phyloP scores from a whole-genome alignment of 2,329 filamentous ascomycete species.

The Taxawa tesnikishii region DNA sequence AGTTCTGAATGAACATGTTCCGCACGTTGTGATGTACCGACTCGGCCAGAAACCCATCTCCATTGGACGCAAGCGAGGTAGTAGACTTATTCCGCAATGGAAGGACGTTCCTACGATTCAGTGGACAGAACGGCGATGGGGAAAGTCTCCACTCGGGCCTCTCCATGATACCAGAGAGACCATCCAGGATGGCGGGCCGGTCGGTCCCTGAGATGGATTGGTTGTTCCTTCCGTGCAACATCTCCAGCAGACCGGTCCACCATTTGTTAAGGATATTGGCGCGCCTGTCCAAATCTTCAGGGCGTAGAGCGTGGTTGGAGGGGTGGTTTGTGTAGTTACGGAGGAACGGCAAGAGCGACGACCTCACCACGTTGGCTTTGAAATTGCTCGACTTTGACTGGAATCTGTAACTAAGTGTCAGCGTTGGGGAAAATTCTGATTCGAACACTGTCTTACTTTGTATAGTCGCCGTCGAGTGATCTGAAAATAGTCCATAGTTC shows the following conservation, averaged over 20 bases:
- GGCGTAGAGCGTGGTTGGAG: conserved; percentile 52
- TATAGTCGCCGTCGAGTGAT: conserved; percentile 54
- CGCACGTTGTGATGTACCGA: conserved; percentile 81
- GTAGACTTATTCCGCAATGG: conserved; percentile 37
- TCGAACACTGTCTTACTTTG: conserved; percentile 38
- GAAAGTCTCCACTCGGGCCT: conserved; percentile 75
- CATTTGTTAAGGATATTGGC: conserved; percentile 75
- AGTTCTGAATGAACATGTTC: conserved; percentile 72
- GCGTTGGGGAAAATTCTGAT: conserved; percentile 8
- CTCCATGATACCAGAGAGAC: conserved; percentile 70
- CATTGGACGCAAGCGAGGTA: conserved; percentile 46
- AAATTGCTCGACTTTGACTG: conserved; percentile 59
- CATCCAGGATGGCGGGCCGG: conserved; percentile 67
- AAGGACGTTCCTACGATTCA: conserved; percentile 41
- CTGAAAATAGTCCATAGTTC: conserved; percentile 59
- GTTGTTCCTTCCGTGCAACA: conserved; percentile 63
- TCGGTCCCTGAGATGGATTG: conserved; percentile 77
- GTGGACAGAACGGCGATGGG: conserved; percentile 53
- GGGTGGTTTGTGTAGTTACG: conserved; percentile 55
- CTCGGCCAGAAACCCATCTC: conserved; percentile 56
- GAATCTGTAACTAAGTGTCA: conserved; percentile 37
- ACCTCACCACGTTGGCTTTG: conserved; percentile 64
- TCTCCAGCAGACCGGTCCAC: conserved; percentile 74
- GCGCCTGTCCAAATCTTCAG: conserved; percentile 73
- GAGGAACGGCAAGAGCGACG: conserved; percentile 64